phyloP scores from a whole-genome alignment of 2,329 filamentous ascomycete species.

The Penicillium sp. region DNA sequence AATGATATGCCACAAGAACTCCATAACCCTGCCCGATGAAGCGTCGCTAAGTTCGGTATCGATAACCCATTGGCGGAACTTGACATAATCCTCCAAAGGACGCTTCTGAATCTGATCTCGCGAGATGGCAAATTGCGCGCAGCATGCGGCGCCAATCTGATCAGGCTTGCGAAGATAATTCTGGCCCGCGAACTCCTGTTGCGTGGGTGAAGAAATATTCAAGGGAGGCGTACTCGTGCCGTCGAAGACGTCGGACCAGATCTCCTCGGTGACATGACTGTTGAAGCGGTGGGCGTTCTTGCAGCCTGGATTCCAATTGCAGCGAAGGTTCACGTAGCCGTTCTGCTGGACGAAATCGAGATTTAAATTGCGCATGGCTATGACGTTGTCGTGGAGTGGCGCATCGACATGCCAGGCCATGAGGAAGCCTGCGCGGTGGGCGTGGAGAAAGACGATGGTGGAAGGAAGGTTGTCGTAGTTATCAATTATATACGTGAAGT shows the following conservation, averaged over 20 bases:
- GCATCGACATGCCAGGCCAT: conserved; percentile 59
- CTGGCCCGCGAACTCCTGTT: conserved; percentile 13
- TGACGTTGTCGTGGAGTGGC: conserved; percentile 55
- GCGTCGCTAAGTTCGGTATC: conserved; percentile 55
- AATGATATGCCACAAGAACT: conserved; percentile 65
- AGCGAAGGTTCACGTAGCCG: conserved; percentile 62
- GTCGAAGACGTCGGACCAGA: conserved; percentile 40
- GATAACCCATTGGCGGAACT: conserved; percentile 60
- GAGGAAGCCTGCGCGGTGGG: conserved; percentile 50
- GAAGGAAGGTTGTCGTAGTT: conserved; percentile 51
- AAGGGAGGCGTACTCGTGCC: conserved; percentile 40
- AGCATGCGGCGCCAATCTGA: conserved; percentile 58
- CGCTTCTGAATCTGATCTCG: conserved; percentile 51
- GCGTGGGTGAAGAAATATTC: conserved; percentile 22
- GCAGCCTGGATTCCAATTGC: conserved; percentile 59
- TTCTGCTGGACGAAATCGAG: conserved; percentile 51
- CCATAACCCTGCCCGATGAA: conserved; percentile 59
- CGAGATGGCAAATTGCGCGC: conserved; percentile 64
- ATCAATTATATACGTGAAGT: conserved; percentile 49
- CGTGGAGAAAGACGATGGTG: conserved; percentile 56
- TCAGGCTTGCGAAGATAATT: conserved; percentile 45
- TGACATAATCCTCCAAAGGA: conserved; percentile 54
- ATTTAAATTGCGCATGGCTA: conserved; percentile 50
- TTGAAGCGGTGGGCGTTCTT: conserved; percentile 33
- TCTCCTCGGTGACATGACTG: conserved; percentile 35